phyloP scores from a whole-genome alignment of 352 stramenopile species.

The Pythium chondricola region DNA sequence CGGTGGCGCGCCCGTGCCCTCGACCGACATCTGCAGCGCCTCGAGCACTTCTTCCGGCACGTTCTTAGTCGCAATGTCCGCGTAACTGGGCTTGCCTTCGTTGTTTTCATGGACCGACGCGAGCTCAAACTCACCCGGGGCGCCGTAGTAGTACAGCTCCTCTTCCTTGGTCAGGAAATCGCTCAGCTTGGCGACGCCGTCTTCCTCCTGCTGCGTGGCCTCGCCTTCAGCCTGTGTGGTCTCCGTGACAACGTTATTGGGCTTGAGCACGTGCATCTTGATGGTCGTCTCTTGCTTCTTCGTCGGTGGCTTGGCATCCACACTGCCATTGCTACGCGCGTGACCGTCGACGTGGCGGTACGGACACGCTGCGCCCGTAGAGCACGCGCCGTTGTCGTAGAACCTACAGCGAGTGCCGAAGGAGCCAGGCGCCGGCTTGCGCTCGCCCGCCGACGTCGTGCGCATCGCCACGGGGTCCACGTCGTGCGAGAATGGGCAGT shows the following conservation, averaged over 20 bases:
- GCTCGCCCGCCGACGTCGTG: slow-evolving; percentile 28
- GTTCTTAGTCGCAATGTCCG: slow-evolving; percentile 47
- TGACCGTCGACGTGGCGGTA: slow-evolving; percentile 49
- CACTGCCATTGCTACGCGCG: slow-evolving; percentile 2
- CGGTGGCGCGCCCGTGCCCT: slow-evolving; percentile 40
- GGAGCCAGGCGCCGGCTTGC: slow-evolving; percentile 29
- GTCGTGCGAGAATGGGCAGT: slow-evolving; percentile 63
- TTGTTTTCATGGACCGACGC: slow-evolving; percentile 15
- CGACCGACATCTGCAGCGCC: slow-evolving; percentile 24
- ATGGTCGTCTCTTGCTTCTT: slow-evolving; percentile 17
- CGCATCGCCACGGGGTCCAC: slow-evolving; percentile 12
- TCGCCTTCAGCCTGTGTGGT: slow-evolving; percentile 11
- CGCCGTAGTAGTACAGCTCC: slow-evolving; percentile 79
- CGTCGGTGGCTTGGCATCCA: slow-evolving; percentile 3
- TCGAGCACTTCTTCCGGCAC: slow-evolving; percentile 20
- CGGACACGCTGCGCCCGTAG: slow-evolving; percentile 50
- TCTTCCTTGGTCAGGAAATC: slow-evolving; percentile 81
- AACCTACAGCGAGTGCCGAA: slow-evolving; percentile 65
- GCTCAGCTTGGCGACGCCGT: slow-evolving; percentile 40
- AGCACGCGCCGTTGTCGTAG: slow-evolving; percentile 60
- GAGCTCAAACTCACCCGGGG: slow-evolving; percentile 55
- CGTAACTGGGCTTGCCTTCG: slow-evolving; percentile 42
- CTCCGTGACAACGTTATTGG: slow-evolving; percentile 20
- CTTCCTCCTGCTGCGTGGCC: slow-evolving; percentile 18
- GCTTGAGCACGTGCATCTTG: slow-evolving; percentile 25